phyloP scores from a whole-genome alignment of 2,329 filamentous ascomycete genomes.

The Cladosporium colombiae region DNA sequence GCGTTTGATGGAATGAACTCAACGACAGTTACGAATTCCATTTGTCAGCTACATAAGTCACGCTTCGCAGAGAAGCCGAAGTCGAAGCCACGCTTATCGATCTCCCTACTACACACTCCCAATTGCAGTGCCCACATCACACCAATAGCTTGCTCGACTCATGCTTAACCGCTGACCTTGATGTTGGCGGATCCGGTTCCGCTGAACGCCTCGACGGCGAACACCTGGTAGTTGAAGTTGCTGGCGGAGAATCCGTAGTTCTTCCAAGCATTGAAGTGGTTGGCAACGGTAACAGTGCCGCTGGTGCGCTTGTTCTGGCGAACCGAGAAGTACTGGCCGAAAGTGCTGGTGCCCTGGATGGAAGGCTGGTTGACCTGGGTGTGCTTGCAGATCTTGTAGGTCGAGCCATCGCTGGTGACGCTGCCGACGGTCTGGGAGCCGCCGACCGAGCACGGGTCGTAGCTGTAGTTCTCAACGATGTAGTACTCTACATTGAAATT shows the following conservation, averaged over 20 bases:
- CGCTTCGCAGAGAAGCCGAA: neutral
- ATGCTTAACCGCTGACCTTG: constrained; percentile 27
- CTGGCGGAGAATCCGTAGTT: constrained; percentile 52
- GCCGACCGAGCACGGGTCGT: constrained; percentile 38
- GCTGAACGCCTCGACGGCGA: constrained; percentile 55
- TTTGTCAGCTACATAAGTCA: neutral
- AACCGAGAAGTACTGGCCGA: constrained; percentile 46
- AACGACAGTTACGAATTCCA: neutral
- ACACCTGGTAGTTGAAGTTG: constrained; percentile 54
- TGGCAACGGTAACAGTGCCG: constrained; percentile 31
- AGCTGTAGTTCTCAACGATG: constrained; percentile 56
- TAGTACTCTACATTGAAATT: constrained; percentile 52
- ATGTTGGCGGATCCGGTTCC: constrained; percentile 52
- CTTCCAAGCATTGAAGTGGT: constrained; percentile 44
- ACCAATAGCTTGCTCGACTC: neutral
- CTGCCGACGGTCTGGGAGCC: constrained; percentile 50
- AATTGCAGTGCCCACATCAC: neutral
- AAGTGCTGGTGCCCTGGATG: constrained; percentile 42
- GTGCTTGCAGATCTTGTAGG: constrained; percentile 54
- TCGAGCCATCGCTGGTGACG: constrained; percentile 54
- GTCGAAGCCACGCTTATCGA: neutral
- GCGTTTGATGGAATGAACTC: neutral
- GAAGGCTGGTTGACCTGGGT: constrained; percentile 47
- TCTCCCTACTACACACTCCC: neutral
- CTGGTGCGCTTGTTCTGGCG: constrained; percentile 36